Evolutionary conservation across 208 protist genomes (phyloP).

Genomic region (Trypanosoma platydactyli): DNA sequence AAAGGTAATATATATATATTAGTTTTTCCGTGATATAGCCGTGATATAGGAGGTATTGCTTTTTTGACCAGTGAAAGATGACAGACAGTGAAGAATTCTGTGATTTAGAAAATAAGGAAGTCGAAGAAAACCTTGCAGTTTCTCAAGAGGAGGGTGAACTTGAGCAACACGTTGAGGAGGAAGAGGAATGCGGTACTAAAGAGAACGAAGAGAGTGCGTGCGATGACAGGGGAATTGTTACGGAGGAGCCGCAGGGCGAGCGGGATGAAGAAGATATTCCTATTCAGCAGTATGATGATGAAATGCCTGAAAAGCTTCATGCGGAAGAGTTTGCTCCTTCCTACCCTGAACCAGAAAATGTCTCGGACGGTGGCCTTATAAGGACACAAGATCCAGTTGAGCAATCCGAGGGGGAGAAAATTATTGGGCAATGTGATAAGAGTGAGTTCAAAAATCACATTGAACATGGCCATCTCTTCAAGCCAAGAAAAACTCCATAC

Average conservation of each 20-base stretch:
- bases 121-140: neutral
- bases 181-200: neutral
- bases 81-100: neutral
- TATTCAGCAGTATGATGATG: no score
- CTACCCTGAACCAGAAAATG: no score
- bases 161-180: neutral
- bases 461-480: slow-evolving; percentile 30
- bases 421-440: neutral
- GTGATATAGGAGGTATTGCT: neutral
- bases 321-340: no score
- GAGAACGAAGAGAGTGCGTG: no score
- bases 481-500: slow-evolving; percentile 36
- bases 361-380: no score
- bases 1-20: neutral
- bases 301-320: no score
- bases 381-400: neutral
- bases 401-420: neutral
- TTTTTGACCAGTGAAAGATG: neutral
- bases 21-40: neutral
- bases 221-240: no score
- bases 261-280: no score
- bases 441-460: slow-evolving; percentile 13
- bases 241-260: no score
- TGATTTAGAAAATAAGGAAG: neutral
- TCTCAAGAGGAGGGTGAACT: neutral